Percentiles rank a stretch among this genome's conserved stretches.
Conservation (phyloP, 2,329 filamentous ascomycete genomes). For the Talaromyces rugulosus region DNA sequence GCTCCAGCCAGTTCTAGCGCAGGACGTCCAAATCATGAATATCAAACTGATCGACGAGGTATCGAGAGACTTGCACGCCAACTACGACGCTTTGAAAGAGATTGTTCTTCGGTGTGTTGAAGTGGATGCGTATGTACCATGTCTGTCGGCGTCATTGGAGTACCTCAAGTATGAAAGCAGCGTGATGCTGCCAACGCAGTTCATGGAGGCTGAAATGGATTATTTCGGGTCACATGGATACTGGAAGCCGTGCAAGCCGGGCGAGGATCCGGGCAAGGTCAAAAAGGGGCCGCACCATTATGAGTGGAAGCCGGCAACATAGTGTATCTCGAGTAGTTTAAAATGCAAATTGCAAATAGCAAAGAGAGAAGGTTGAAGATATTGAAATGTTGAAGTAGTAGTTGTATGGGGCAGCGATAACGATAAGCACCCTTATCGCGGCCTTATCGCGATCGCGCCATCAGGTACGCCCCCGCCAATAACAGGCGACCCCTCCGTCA, state of each 20-base stretch:
- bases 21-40: slow-evolving; percentile 27
- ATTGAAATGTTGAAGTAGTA: neutral
- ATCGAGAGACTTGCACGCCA: slow-evolving; percentile 50
- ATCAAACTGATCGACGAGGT: slow-evolving; percentile 43
- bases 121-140: slow-evolving; percentile 58
- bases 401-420: neutral
- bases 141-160: slow-evolving; percentile 59
- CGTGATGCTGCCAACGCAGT: slow-evolving; percentile 60
- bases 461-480: neutral
- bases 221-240: slow-evolving; percentile 67
- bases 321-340: neutral
- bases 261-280: slow-evolving; percentile 49
- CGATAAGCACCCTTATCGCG: neutral
- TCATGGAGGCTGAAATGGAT: slow-evolving; percentile 68
- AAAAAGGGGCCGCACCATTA: slow-evolving; percentile 59
- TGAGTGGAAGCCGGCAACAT: slow-evolving; percentile 53
- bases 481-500: neutral
- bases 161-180: slow-evolving; percentile 62
- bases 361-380: neutral
- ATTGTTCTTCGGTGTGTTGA: slow-evolving; percentile 53
- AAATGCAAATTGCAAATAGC: neutral
- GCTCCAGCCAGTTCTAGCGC: slow-evolving; percentile 37
- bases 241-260: slow-evolving; percentile 48
- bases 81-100: slow-evolving; percentile 51
- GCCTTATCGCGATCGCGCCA: neutral